Base-by-base conservation (phyloP, 192 early-diverging fungal genomes). In the Gryganskiella cystojenkinii region DNA sequence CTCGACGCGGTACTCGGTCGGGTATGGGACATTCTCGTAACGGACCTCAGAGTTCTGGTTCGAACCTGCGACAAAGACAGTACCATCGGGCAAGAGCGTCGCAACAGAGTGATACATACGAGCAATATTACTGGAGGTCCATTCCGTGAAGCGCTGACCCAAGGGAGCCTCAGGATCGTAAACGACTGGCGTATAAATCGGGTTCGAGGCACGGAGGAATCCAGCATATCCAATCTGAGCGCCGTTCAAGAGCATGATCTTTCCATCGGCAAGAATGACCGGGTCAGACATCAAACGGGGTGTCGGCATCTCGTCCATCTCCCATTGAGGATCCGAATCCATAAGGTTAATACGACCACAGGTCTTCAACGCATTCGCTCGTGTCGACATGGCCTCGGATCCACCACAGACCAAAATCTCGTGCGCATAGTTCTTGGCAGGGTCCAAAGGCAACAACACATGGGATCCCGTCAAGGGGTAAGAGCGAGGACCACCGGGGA, bases 31-130 rank as follows among this genome's bases (percentile, higher is more conserved):
- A 20, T 78, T 49, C 56, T 69, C 22, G 44, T 24, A 61, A 59
- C 74, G 37, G 20, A 75, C 72, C 35, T 75, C 72, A 7, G 76
- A 75, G 57, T 87, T 86, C 45, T 85, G 84, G 51, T 86, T 87
- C 19, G 87, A 89, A 14, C 88, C 90, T 5, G 86, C 81, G 31
- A 90, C 83, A 68, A 85, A 79, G 40, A 91, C 81, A 19, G 83
- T 71, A 19, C 87, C 89, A 57, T 89, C 88, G 8, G 83, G 83
- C 31, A 89, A 46, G 15, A 67, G 68, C 2, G 79, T 62, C 5
- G 83, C 83, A n/a, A 83, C 82, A 2, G 87, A 89, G 63, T 91
- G 90, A 63, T 91, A 91, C 81, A 91, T 83, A 22, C 90, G 63
- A 2, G 86, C 80, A 79, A 90, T 87, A 49, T 86, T 80, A n/a